Conservation (phyloP, 768 basidiomycete species). For the Imleria badia region DNA sequence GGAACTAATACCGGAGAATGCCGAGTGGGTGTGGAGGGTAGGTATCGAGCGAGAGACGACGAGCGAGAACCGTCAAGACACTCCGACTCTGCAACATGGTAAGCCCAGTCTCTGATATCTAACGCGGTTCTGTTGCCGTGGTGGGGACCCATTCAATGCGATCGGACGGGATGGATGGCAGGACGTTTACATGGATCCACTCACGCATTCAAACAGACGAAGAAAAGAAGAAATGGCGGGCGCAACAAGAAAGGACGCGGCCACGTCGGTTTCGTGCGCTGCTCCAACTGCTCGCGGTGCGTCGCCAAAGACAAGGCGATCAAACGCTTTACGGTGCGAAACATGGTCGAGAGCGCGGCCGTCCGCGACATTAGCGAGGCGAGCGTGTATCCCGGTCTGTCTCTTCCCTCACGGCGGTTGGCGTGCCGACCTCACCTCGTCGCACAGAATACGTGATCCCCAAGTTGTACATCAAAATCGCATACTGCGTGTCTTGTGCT, state of each 20-base stretch:
- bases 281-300: constrained; percentile 99
- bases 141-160: not conserved
- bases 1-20: constrained; percentile 17
- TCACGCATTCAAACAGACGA: constrained; percentile 58
- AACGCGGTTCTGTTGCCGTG: not conserved
- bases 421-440: too few relatives aligned
- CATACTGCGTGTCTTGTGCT: constrained; percentile 98
- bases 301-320: constrained; percentile 99
- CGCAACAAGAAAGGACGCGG: constrained; percentile 99
- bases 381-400: constrained; percentile 70
- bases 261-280: constrained; percentile 91
- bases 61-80: constrained; percentile 24
- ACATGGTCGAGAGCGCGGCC: constrained; percentile 99
- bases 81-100: constrained; percentile 29
- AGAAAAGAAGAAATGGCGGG: constrained; percentile 99
- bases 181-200: constrained; percentile 2
- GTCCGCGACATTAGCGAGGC: constrained; percentile 97
- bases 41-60: constrained; percentile 14
- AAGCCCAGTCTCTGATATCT: constrained; percentile 15
- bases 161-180: constrained; percentile 7
- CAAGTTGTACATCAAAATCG: constrained; percentile 98
- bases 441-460: constrained; percentile 87
- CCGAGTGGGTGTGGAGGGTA: constrained; percentile 14
- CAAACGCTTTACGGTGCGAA: constrained; percentile 98
- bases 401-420: too few relatives aligned